Evolutionary conservation across 2,329 filamentous ascomycete species (phyloP), one percentile per base, ranked within the genome.

Genomic region (Fusarium sp.): DNA sequence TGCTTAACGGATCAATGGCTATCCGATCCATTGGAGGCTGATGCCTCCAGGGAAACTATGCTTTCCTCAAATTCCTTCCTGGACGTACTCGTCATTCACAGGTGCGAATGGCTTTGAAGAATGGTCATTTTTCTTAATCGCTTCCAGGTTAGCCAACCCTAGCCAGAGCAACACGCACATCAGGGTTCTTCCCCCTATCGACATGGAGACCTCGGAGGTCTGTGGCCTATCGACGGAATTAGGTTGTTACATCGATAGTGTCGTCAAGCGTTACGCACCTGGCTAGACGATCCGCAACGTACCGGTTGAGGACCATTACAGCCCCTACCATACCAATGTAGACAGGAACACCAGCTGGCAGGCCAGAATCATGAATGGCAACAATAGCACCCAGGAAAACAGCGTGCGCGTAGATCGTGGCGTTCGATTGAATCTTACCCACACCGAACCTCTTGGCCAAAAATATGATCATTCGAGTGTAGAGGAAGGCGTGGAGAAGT

Each of bases 401-500:
- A 44, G 54, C 16, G 10, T 57, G 54, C n/a, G 54, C 54, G 36
- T 57, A 57, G 9, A 57, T 57, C 23, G 54, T 44, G 5, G 54
- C 11, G 38, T 42, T 25, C 38, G 54, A 57, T n/a, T 57, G 36
- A 27, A 57, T 40, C 6, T 33, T 44, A 7, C 25, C 18, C 54
- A 57, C 16, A 14, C 54, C 16, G n/a, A 57, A 20, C n/a, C 38
- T 38, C 11, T 57, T 57, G 29, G 54, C 38, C 29, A 40, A 8
- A 3, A 57, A 57, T 38, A 57, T 57, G n/a, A 57, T 38, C 14
- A 57, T 20, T 27, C 54, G 38, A 40, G 54, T 42, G 42, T 57
- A 57, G 36, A 57, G 54, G 36, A 57, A 57, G 5, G 54, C 54
- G 16, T 57, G 54, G n/a, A 57, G 36, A 18, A 57, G 54, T 20